A percentile compares a stretch with the other conserved stretches of the same genome.
Evolutionary conservation across 2,329 filamentous ascomycete genomes (phyloP).

Genomic region (Talaromyces atroroseus): DNA sequence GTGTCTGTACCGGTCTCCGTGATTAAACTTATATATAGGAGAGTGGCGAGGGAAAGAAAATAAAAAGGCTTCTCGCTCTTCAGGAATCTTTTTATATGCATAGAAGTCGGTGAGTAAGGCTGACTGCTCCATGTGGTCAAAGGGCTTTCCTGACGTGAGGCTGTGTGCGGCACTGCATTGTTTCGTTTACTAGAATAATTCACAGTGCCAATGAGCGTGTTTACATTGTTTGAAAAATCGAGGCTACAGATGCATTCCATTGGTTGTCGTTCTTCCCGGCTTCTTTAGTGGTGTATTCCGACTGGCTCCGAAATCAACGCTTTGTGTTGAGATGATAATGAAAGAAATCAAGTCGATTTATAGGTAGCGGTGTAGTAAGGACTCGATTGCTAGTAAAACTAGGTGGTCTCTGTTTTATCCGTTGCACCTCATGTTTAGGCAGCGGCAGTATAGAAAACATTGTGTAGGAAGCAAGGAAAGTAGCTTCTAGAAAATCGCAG

Average conservation of each 20-base stretch:
- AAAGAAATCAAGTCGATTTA: neutral
- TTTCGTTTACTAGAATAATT: neutral
- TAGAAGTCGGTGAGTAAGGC: neutral
- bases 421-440: too few species aligned
- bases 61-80: neutral
- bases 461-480: too few species aligned
- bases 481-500: too few species aligned
- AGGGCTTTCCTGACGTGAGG: neutral
- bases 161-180: neutral
- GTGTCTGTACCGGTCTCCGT: neutral
- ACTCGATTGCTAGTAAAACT: neutral
- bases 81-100: neutral
- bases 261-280: neutral
- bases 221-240: neutral
- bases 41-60: neutral
- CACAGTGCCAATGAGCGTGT: neutral
- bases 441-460: too few species aligned
- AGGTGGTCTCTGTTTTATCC: too few species aligned
- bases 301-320: neutral
- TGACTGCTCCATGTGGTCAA: too few species aligned
- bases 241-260: neutral
- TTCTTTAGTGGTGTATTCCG: neutral
- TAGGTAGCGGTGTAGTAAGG: neutral
- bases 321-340: neutral
- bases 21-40: neutral